phyloP scores from a whole-genome alignment of 2,329 filamentous ascomycete genomes.

The Trichoderma guizhouense region DNA sequence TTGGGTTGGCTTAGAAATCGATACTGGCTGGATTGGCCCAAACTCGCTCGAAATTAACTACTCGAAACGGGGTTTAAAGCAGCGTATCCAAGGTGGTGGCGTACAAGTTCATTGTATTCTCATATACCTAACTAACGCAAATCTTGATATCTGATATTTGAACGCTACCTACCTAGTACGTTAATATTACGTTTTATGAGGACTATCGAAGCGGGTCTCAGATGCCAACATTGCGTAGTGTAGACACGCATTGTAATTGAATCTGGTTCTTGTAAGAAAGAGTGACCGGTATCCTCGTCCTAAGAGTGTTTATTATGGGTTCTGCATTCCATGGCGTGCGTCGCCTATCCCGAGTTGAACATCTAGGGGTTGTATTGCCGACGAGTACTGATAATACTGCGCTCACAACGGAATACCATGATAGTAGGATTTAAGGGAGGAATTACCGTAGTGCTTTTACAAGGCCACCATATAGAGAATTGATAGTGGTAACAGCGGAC shows the following conservation, averaged over 20 bases:
- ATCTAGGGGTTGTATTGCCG: neutral
- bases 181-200: neutral
- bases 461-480: neutral
- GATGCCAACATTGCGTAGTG: neutral
- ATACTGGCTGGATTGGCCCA: neutral
- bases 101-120: neutral
- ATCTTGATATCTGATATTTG: neutral
- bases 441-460: neutral
- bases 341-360: neutral
- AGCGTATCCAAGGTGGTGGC: neutral
- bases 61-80: neutral
- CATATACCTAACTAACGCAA: neutral
- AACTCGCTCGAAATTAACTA: neutral
- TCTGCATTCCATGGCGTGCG: neutral
- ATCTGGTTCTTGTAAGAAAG: neutral
- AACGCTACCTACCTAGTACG: neutral
- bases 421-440: neutral
- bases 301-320: neutral
- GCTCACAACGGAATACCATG: neutral
- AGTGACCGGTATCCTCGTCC: neutral
- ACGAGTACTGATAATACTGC: neutral
- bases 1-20: neutral
- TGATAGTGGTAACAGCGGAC: neutral
- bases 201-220: neutral
- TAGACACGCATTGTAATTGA: neutral